These are phyloP conservation scores for Mayamaea pseudoterrestris DNA, from an alignment of 108 stramenopile species.

Conservation along the genomic window DNA sequence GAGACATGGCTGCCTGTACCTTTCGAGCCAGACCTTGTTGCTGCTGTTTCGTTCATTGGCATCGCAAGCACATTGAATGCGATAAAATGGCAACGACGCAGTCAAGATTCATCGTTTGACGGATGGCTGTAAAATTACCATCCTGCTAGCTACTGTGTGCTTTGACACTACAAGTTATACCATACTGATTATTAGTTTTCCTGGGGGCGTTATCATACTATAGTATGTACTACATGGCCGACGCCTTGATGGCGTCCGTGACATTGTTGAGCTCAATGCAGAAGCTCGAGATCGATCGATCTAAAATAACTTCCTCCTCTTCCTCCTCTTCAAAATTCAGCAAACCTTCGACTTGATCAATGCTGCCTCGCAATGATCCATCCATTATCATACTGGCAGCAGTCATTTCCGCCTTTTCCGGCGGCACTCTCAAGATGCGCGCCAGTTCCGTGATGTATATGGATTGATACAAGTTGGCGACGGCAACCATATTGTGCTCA, in stretches of 20 bases:
- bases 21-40: conserved; percentile 41
- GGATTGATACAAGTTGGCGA: conserved; percentile 68
- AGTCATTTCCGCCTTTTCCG: conserved; percentile 71
- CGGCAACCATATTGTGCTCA: conserved; percentile 95
- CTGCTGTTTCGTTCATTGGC: conserved; percentile 47
- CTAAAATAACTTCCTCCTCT: conserved; percentile 34
- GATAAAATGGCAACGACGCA: conserved; percentile 73
- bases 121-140: conserved; percentile 63
- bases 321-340: conserved; percentile 47
- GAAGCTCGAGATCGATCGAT: conserved; percentile 55
- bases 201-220: too few species aligned
- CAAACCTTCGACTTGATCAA: conserved; percentile 85
- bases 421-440: conserved; percentile 53
- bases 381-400: conserved; percentile 92
- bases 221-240: too few species aligned
- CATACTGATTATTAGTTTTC: too few species aligned
- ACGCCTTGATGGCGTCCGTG: conserved; percentile 44
- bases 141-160: too few species aligned
- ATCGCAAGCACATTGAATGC: conserved; percentile 63
- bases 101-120: conserved; percentile 67
- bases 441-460: conserved; percentile 78
- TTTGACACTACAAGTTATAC: too few species aligned
- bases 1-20: conserved; percentile 61
- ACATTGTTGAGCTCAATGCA: conserved; percentile 70
- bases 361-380: conserved; percentile 68